phyloP scores from a whole-genome alignment of 192 early-diverging fungal species.

The Fimicolochytrium jonesii region DNA sequence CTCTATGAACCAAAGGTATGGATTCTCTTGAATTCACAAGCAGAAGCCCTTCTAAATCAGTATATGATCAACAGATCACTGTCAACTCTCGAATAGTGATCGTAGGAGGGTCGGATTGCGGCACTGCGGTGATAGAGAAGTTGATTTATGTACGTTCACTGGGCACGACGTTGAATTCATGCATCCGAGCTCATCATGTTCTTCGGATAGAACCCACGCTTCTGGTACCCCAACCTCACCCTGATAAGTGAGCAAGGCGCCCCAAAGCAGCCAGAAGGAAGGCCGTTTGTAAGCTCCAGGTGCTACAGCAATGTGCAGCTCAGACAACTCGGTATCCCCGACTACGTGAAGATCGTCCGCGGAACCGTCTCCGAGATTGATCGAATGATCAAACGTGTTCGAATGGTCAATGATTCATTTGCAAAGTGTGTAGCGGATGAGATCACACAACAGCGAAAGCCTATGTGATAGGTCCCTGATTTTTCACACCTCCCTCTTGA shows the following conservation, averaged over 20 bases:
- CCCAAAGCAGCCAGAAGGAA: constrained; percentile 9
- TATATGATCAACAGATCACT: too few relatives aligned
- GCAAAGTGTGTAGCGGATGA: constrained; percentile 33
- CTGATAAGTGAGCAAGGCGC: constrained; percentile 36
- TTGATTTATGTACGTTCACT: constrained; percentile 51
- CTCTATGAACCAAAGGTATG: constrained; percentile 45
- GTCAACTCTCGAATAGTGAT: constrained; percentile 51
- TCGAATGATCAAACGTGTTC: constrained; percentile 32
- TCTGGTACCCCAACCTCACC: constrained; percentile 43
- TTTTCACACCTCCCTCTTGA: too few relatives aligned
- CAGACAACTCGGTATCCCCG: constrained; percentile 41
- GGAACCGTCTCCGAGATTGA: constrained; percentile 35
- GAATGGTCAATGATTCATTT: constrained; percentile 26
- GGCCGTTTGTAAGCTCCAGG: constrained; percentile 26
- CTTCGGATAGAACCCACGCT: constrained; percentile 32
- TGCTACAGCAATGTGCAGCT: constrained; percentile 30
- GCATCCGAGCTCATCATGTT: background rate
- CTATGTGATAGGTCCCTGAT: too few relatives aligned
- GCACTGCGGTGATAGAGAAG: constrained; percentile 45
- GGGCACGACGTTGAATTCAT: too few relatives aligned
- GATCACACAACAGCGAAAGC: too few relatives aligned
- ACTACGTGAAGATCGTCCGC: constrained; percentile 36
- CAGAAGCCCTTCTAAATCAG: too few relatives aligned
- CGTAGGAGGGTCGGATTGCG: constrained; percentile 50
- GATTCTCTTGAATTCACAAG: too few relatives aligned